Evolutionary conservation across 1,284 basidiomycete genomes (phyloP), one percentile per base, ranked within the genome.

Genomic region (Tilletia indica): DNA sequence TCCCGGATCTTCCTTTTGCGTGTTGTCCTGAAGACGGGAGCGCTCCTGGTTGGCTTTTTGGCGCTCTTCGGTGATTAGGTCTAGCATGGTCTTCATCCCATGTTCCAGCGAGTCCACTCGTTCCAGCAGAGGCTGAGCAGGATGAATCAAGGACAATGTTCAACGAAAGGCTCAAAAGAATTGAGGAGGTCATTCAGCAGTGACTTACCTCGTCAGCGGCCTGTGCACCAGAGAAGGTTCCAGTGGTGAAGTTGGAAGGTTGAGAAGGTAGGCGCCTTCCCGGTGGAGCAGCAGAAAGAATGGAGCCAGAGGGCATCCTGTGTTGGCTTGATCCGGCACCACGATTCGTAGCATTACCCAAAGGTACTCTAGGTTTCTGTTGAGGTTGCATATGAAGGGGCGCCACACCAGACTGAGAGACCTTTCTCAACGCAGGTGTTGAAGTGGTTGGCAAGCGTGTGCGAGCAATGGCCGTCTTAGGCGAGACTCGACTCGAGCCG

Each of bases 341-440:
- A 38, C 61, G 61, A 64, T 64, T 64, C 4, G 61, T 64, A 36
- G 61, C 61, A 16, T 42, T 64, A 12, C 61, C 61, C 36, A 64
- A 39, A 9, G 61, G 61, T 2, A 38, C 61, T n/a, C 61, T 38
- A 3, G 61, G 36, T 3, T 45, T 45, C 3, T 8, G 42, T 14
- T 14, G 9, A 11, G 31, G 61, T 16, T 64, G 21, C 51, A 54
- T 25, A 19, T 19, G 12, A 8, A 64, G 61, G 12, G 16, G 3
- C 2, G 31, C 14, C 31, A n/a, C 38, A n/a, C 61, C 38, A 11
- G 34, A n/a, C 12, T 42, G 14, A 12, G 61, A 36, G 14, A 64
- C 61, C 36, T 64, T 64, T 14, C 61, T 25, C 16, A 64, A 4
- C 19, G 61, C 61, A n/a, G 61, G 61, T 14, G 61, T 64, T 11